Conservation (phyloP, 495 filamentous ascomycete genomes). For the Penicillium flavigenum region DNA sequence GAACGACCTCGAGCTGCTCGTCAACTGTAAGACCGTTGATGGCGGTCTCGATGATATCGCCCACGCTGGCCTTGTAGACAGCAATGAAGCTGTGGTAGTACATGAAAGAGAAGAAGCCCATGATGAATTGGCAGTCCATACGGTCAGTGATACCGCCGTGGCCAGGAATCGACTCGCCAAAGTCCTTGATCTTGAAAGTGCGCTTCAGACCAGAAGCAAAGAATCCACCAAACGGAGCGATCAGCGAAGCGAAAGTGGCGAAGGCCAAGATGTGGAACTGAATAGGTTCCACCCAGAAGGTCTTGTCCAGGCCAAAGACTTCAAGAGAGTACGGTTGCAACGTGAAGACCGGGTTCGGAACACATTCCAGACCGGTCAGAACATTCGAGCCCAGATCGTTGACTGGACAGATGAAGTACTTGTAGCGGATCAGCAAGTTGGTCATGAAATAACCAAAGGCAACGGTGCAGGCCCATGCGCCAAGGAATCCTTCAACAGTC, state of each 20-base stretch:
- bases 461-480: conserved; percentile 94
- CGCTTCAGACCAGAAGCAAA: conserved; percentile 98
- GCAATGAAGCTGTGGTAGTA: conserved; percentile 99
- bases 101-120: conserved; percentile 98
- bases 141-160: conserved; percentile 98
- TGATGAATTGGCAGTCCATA: conserved; percentile 99
- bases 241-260: conserved; percentile 91
- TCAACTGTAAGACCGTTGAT: conserved; percentile 80
- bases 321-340: conserved; percentile 74
- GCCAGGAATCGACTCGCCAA: conserved; percentile 95
- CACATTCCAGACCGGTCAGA: conserved; percentile 86
- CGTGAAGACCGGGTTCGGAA: conserved; percentile 89
- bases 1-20: conserved; percentile 87
- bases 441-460: conserved; percentile 81
- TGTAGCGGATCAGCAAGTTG: conserved; percentile 83
- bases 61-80: conserved; percentile 74
- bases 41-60: conserved; percentile 80
- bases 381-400: conserved; percentile 94
- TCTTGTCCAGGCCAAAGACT: conserved; percentile 58
- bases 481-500: conserved; percentile 97
- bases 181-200: conserved; percentile 99
- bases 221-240: conserved; percentile 98
- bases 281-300: conserved; percentile 75
- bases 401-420: conserved; percentile 98
- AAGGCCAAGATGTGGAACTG: conserved; percentile 92